Evolutionary conservation across 1,139 yeast species (phyloP).

Genomic region (Magnusiomyces magnusii): DNA sequence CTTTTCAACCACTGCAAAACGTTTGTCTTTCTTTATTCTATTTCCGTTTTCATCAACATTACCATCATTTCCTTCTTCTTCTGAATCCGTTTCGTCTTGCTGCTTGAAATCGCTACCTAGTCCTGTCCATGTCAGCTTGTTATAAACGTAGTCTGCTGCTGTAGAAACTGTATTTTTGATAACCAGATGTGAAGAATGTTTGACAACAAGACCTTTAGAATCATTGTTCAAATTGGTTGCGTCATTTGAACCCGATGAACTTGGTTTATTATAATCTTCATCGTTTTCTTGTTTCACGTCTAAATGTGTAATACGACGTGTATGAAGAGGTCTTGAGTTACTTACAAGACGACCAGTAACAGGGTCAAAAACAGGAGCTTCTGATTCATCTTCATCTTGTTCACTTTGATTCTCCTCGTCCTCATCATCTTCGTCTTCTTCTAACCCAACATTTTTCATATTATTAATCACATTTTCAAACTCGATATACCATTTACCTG

Average conservation of each 20-base stretch:
- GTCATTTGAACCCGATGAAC: not conserved
- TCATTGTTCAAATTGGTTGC: constrained; percentile 20
- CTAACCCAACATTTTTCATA: constrained; percentile 29
- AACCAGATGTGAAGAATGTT: constrained; percentile 52
- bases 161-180: constrained; percentile 81
- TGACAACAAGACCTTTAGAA: constrained; percentile 44
- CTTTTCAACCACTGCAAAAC: constrained; percentile 54
- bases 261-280: constrained; percentile 9
- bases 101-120: constrained; percentile 70
- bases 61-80: constrained; percentile 38
- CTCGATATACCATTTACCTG: constrained; percentile 88
- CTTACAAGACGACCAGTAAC: constrained; percentile 73
- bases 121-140: constrained; percentile 72
- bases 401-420: constrained; percentile 27
- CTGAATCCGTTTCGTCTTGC: constrained; percentile 27
- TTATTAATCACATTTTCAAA: constrained; percentile 45
- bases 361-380: constrained; percentile 79
- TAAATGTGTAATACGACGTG: constrained; percentile 46
- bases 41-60: constrained; percentile 35
- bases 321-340: constrained; percentile 65
- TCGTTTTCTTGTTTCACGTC: constrained; percentile 42
- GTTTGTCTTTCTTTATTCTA: constrained; percentile 34
- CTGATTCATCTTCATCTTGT: constrained; percentile 41
- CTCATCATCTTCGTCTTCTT: constrained; percentile 23
- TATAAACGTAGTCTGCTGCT: constrained; percentile 69